Percentiles rank a stretch among this genome's conserved stretches.
Conservation (phyloP, 257 asterid species). For the Parsonsia alboflavescens region DNA sequence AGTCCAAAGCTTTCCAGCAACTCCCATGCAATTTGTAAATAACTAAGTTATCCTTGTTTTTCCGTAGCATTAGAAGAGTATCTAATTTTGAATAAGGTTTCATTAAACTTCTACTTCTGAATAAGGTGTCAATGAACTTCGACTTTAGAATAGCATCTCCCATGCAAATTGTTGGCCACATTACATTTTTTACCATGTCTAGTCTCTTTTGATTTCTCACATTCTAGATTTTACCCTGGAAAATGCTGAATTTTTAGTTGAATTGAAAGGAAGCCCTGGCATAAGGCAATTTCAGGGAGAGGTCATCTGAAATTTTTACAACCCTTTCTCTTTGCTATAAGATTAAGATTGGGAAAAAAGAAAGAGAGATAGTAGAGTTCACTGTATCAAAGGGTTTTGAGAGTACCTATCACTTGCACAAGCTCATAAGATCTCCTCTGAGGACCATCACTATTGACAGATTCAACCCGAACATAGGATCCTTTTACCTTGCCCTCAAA, state of each 20-base stretch:
- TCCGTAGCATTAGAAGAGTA: background rate
- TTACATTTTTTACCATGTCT: too few species aligned
- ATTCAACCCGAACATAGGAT: constrained; percentile 51
- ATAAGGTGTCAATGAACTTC: too few species aligned
- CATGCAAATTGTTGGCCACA: too few species aligned
- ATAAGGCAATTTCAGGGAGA: background rate
- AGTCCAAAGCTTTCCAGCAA: background rate
- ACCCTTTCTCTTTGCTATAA: background rate
- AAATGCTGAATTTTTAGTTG: too few species aligned
- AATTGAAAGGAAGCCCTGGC: too few species aligned
- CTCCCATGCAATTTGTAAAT: background rate
- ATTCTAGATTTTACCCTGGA: too few species aligned
- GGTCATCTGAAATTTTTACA: background rate
- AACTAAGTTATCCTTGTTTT: background rate
- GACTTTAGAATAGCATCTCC: too few species aligned
- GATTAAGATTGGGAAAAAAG: too few species aligned
- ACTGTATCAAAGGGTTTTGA: background rate
- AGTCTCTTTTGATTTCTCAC: too few species aligned
- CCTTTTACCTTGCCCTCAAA: constrained; percentile 63
- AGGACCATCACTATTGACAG: constrained; percentile 31
- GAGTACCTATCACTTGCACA: constrained; percentile 66
- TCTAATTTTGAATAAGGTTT: background rate
- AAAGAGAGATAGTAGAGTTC: background rate
- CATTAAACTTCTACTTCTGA: background rate
- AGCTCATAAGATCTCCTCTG: constrained; percentile 41